These are phyloP conservation scores for Pyracantha coccinea DNA, from an alignment of 331 rosid genomes.

Conservation along the genomic window DNA sequence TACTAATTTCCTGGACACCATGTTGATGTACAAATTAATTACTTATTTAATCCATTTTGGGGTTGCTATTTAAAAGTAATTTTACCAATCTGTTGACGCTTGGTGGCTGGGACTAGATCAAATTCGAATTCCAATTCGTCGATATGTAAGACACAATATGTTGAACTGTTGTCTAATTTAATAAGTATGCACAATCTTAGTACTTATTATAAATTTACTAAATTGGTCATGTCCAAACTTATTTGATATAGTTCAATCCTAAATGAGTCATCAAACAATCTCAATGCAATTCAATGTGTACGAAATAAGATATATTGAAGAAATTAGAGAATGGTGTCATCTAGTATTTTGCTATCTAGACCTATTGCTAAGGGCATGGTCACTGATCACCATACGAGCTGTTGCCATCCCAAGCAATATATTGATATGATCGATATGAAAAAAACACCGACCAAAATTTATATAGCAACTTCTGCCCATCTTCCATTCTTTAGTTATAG, in stretches of 20 bases:
- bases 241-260: neutral
- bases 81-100: neutral
- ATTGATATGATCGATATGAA: neutral
- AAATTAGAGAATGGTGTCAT: neutral
- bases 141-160: too few relatives aligned
- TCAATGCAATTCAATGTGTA: neutral
- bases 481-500: constrained; percentile 16
- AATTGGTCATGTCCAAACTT: neutral
- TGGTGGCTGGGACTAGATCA: neutral
- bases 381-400: neutral
- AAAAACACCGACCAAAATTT: neutral
- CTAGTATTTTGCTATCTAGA: neutral
- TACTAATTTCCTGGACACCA: neutral
- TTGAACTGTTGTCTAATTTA: neutral
- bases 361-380: neutral
- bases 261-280: neutral
- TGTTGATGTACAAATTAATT: neutral
- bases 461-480: constrained; percentile 25
- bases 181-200: too few relatives aligned
- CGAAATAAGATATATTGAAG: too few relatives aligned
- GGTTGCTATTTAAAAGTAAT: neutral
- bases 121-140: too few relatives aligned
- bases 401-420: neutral
- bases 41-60: neutral
- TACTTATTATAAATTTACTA: too few relatives aligned